A percentile compares a stretch with the other conserved stretches of the same genome.
These are phyloP conservation scores for Tubosaeta sp. DNA, from an alignment of 768 basidiomycete species.

Conservation along the genomic window DNA sequence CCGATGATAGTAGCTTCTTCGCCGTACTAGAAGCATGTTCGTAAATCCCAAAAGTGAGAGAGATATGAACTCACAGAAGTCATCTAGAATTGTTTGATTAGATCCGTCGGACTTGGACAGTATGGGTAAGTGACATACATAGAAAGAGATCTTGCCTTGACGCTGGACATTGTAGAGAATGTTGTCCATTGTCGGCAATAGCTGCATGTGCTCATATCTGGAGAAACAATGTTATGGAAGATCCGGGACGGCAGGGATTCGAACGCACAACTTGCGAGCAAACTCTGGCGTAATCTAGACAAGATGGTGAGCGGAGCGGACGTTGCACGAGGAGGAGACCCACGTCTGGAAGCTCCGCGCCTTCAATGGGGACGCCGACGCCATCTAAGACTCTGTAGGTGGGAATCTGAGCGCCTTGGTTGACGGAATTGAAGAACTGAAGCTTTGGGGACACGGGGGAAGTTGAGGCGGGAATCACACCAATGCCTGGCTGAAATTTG, in stretches of 20 bases:
- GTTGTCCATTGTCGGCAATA: conserved; percentile 81
- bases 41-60: neutral
- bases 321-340: conserved; percentile 11
- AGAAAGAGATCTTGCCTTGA: conserved; percentile 90
- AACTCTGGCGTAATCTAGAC: conserved; percentile 61
- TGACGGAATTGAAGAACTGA: conserved; percentile 78
- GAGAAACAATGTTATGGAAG: neutral
- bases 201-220: conserved; percentile 75
- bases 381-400: conserved; percentile 86
- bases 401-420: conserved; percentile 63
- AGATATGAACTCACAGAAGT: conserved; percentile 56
- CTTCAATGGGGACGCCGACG: conserved; percentile 65
- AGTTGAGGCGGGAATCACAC: conserved; percentile 38
- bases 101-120: conserved; percentile 1
- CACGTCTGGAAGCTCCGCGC: conserved; percentile 74
- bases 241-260: neutral
- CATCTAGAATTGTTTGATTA: conserved; percentile 48
- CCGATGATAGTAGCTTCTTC: conserved; percentile 91
- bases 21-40: conserved; percentile 52
- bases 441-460: conserved; percentile 68
- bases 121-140: conserved; percentile 45
- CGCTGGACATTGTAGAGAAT: conserved; percentile 89
- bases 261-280: conserved; percentile 56
- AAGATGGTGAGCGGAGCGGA: conserved; percentile 5
- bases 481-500: conserved; percentile 22